Evolutionary conservation across 169 alveolate species (phyloP), one percentile per base, ranked within the genome.

Genomic region (Plasmodium fragile): DNA sequence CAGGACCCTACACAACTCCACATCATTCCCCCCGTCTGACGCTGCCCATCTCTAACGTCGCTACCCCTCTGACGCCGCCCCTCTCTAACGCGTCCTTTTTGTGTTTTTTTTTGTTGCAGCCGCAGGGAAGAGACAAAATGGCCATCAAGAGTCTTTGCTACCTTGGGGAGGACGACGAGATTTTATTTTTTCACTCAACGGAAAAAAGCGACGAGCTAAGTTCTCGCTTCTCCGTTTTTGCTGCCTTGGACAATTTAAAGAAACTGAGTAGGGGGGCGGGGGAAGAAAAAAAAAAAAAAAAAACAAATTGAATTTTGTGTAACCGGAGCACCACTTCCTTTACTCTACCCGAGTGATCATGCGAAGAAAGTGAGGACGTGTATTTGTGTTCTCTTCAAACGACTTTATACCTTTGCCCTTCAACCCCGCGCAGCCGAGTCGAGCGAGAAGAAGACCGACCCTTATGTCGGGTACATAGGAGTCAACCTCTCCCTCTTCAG

Each of bases 401-500:
- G 6, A 5, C 55, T 0, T 45, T 34, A 34, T 1, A 2, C 34
- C 8, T 18, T 25, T 22, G 2, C 1, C 28, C 22, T 53, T 16
- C 4, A n/a, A 1, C 73, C 34, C 41, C 52, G 3, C 77, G 1
- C 59, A 84, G 93, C 78, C 41, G 85, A 84, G 22, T 25, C 75
- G 25, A 84, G 59, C n/a, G 93, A 84, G 16, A 73, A 84, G 65
- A 84, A 73, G 30, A 25, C 53, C 30, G 93, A 84, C 18, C 93
- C 93, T 5, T 84, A 84, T 43, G 79, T 84, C 25, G 93, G 93
- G 34, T 84, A 73, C 65, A 83, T 84, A 7, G 93, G 93, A n/a
- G 30, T 84, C 7, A 84, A 84, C 53, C 92, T 84, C 69, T 84
- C 92, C 69, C 83, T 84, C n/a, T 84, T 84, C 43, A 84, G 92